Conservation (phyloP, 768 basidiomycete genomes). For the Rhizopogon rudus region DNA sequence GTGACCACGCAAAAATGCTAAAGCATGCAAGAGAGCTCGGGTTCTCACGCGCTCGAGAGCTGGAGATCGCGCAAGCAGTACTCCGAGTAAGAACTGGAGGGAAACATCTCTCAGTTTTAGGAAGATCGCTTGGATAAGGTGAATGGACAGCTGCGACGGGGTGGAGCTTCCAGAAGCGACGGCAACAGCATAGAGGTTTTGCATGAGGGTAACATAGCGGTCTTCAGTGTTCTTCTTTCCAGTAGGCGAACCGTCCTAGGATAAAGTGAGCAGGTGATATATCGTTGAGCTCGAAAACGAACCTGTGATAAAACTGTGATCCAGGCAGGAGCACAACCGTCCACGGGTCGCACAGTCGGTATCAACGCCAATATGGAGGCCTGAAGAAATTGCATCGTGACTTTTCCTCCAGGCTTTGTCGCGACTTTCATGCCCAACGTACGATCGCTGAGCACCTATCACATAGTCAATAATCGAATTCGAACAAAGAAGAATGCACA, state of each 20-base stretch:
- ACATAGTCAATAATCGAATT: constrained; percentile 1
- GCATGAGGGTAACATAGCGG: constrained; percentile 56
- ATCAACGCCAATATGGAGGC: constrained; percentile 49
- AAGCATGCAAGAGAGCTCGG: constrained; percentile 67
- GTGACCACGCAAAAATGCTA: constrained; percentile 79
- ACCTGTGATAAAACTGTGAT: constrained; percentile 35
- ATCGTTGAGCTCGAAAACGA: constrained; percentile 6
- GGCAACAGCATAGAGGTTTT: constrained; percentile 59
- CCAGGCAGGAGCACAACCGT: constrained; percentile 39
- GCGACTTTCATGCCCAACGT: constrained; percentile 46
- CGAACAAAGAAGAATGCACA: constrained; percentile 3
- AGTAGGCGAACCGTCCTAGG: constrained; percentile 13
- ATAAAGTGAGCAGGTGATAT: neutral
- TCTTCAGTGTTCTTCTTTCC: constrained; percentile 18
- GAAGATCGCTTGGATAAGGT: constrained; percentile 63
- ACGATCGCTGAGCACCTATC: constrained; percentile 40
- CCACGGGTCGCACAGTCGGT: constrained; percentile 43
- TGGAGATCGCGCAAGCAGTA: constrained; percentile 44
- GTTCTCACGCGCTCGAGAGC: constrained; percentile 32
- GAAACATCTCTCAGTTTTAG: constrained; percentile 62
- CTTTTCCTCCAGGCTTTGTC: constrained; percentile 55
- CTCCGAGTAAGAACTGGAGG: constrained; percentile 74
- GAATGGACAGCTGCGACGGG: constrained; percentile 39
- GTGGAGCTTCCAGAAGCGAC: constrained; percentile 49
- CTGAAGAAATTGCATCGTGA: constrained; percentile 53